These are phyloP conservation scores for Alternaria gaisen DNA, from an alignment of 2,329 filamentous ascomycete genomes.

Conservation along the genomic window DNA sequence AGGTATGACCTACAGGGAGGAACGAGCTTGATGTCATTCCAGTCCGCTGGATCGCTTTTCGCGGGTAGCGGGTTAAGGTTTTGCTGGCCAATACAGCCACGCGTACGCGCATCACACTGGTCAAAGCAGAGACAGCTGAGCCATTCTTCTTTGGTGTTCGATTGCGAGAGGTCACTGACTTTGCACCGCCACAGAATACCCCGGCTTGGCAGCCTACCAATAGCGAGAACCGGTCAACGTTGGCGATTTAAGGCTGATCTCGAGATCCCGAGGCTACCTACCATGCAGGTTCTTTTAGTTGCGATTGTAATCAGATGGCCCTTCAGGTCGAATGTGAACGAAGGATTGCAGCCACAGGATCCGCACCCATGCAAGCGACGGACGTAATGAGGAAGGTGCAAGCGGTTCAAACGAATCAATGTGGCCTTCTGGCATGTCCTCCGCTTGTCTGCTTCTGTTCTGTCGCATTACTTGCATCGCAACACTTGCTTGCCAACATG, in stretches of 20 bases:
- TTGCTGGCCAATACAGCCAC: constrained; percentile 8
- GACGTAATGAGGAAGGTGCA: not conserved
- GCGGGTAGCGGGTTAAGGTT: constrained; percentile 15
- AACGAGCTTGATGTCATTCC: constrained; percentile 16
- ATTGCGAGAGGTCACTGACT: constrained; percentile 3
- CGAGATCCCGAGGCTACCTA: not conserved
- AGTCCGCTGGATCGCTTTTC: constrained; percentile 13
- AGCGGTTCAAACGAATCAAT: not conserved
- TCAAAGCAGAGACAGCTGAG: not conserved
- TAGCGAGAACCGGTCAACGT: not conserved
- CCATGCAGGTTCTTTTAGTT: not conserved
- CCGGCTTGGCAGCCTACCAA: not conserved
- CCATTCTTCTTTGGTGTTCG: not conserved
- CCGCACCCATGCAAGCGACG: not conserved
- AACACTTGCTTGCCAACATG: constrained; percentile 2
- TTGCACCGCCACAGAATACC: constrained; percentile 12
- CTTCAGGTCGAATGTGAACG: not conserved
- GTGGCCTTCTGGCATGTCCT: not conserved
- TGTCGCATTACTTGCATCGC: constrained; percentile 3
- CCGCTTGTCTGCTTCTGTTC: constrained; percentile 1
- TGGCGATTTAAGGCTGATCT: not conserved
- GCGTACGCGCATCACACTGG: not conserved
- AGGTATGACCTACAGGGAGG: constrained; percentile 12
- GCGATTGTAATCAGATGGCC: not conserved
- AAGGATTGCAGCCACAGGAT: not conserved